These are phyloP conservation scores for Xylariaceae sp. DNA, from an alignment of 2,329 filamentous ascomycete genomes.

Conservation along the genomic window DNA sequence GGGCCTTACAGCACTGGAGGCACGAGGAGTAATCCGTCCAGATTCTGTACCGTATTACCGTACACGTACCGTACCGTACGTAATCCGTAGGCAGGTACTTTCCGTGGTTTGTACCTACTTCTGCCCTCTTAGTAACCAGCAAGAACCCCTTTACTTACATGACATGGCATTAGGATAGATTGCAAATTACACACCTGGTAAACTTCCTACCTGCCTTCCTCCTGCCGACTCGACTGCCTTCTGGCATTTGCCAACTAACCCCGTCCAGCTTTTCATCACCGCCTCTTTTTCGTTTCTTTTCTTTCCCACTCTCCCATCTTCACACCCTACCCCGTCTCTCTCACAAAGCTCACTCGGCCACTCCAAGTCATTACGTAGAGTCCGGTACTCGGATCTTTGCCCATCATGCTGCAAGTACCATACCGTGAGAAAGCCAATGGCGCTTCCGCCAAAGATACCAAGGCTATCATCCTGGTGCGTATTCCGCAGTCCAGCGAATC, in stretches of 20 bases:
- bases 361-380: background rate
- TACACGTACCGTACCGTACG: too few relatives aligned
- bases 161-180: background rate
- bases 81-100: too few relatives aligned
- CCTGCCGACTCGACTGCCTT: too few relatives aligned
- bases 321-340: background rate
- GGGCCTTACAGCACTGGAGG: too few relatives aligned
- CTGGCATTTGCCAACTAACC: background rate
- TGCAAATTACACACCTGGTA: too few relatives aligned
- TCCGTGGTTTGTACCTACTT: too few relatives aligned
- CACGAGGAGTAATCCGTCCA: too few relatives aligned
- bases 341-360: background rate
- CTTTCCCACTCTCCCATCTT: background rate
- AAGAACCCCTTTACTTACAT: background rate
- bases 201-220: too few relatives aligned
- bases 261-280: conserved; percentile 11
- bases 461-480: conserved; percentile 87
- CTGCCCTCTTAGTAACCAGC: background rate
- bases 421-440: conserved; percentile 47
- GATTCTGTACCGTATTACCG: too few relatives aligned
- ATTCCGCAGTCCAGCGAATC: conserved; percentile 5
- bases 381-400: background rate
- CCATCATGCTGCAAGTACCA: conserved; percentile 53
- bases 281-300: conserved; percentile 8
- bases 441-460: conserved; percentile 58